phyloP scores from a whole-genome alignment of 2,329 filamentous ascomycete genomes.

The Fusarium bactridioides region DNA sequence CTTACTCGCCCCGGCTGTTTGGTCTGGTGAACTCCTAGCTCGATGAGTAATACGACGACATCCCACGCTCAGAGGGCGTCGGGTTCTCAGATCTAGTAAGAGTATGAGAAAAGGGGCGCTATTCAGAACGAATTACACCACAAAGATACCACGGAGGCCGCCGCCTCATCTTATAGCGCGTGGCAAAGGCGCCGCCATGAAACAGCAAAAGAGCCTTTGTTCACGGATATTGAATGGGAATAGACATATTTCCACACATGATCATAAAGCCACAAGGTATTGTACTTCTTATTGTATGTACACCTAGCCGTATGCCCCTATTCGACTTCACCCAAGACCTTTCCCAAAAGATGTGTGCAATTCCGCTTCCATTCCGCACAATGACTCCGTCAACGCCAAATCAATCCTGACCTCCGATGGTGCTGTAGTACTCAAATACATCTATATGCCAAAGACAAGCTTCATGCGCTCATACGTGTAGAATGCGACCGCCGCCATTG shows the following conservation, averaged over 20 bases:
- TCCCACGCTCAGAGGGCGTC: background rate
- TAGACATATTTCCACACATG: constrained; percentile 1
- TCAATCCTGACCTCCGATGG: constrained; percentile 9
- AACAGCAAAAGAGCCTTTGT: background rate
- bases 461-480: constrained; percentile 73
- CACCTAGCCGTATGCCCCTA: constrained; percentile 14
- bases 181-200: constrained; percentile 10
- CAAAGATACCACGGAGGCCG: background rate
- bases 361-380: constrained; percentile 22
- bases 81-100: constrained; percentile 24
- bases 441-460: constrained; percentile 69
- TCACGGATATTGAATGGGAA: background rate
- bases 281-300: constrained; percentile 14
- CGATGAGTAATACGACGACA: constrained; percentile 25
- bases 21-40: background rate
- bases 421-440: constrained; percentile 7
- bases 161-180: constrained; percentile 1
- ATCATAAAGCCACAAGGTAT: background rate
- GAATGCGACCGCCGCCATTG: constrained; percentile 79
- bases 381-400: constrained; percentile 39
- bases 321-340: constrained; percentile 8
- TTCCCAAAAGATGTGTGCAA: constrained; percentile 18
- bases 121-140: background rate
- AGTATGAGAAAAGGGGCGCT: background rate
- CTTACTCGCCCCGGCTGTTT: background rate